Evolutionary conservation across 129 eudicot species (phyloP).

Genomic region (Lactuca saligna): DNA sequence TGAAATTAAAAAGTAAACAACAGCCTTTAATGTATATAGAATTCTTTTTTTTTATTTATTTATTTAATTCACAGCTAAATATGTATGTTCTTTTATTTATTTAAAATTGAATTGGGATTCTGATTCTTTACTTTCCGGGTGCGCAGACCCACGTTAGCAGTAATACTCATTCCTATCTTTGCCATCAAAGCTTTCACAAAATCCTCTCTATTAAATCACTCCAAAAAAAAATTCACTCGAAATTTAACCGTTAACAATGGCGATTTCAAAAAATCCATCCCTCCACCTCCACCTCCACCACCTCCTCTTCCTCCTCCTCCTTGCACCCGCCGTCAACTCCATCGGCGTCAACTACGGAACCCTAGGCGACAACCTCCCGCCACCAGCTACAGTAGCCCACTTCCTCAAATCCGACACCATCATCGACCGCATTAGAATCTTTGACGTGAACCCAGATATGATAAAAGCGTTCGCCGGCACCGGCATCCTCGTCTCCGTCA

Average conservation of each 20-base stretch:
- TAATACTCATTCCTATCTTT: conserved; percentile 31
- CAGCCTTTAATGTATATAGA: no score
- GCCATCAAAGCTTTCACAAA: conserved; percentile 8
- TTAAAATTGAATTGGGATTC: not conserved
- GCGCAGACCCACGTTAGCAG: conserved; percentile 16
- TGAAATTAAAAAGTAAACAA: no score
- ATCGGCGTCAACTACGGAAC: conserved; percentile 44
- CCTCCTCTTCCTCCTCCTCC: conserved; percentile 29
- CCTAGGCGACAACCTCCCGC: conserved; percentile 40
- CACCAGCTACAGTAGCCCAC: conserved; percentile 39
- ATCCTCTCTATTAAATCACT: conserved; percentile 1
- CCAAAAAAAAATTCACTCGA: conserved; percentile 4
- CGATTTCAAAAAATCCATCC: conserved; percentile 10
- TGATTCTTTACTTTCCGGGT: conserved; percentile 29
- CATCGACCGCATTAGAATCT: conserved; percentile 58
- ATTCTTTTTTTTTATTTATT: no score
- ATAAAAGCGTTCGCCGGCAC: conserved; percentile 67
- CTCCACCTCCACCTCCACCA: conserved; percentile 6
- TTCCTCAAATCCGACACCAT: conserved; percentile 34
- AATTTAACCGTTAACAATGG: conserved; percentile 15
- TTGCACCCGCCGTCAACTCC: conserved; percentile 24
- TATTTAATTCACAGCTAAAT: no score
- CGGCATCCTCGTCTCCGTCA: conserved; percentile 67
- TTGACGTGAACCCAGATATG: conserved; percentile 64
- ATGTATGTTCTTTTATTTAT: not conserved